phyloP scores from a whole-genome alignment of 164 flowering plant genomes.

The Kingdonia uniflora region DNA sequence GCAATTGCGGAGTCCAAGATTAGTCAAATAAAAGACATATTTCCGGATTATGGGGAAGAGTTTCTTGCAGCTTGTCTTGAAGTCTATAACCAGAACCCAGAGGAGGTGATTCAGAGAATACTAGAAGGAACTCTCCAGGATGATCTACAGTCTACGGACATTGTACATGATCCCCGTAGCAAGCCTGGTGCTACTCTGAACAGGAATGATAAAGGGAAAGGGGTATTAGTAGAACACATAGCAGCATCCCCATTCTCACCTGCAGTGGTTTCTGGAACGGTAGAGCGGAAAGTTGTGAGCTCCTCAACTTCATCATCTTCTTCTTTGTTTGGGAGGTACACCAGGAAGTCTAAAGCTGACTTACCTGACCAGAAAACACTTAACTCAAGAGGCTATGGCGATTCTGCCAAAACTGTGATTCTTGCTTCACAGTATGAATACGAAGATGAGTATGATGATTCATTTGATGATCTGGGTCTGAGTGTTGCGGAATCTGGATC shows the following conservation, averaged over 20 bases:
- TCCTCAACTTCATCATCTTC: constrained; percentile 31
- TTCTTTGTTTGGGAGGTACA: constrained; percentile 62
- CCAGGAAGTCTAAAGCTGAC: constrained; percentile 49
- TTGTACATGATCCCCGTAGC: constrained; percentile 45
- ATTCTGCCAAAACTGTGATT: constrained; percentile 35
- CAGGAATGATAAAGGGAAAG: constrained; percentile 78
- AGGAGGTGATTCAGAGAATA: constrained; percentile 93
- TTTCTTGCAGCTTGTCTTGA: constrained; percentile 81
- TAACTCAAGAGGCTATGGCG: constrained; percentile 32
- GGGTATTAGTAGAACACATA: constrained; percentile 34
- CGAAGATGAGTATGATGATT: constrained; percentile 98
- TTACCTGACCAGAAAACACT: constrained; percentile 23
- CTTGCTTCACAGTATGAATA: constrained; percentile 67
- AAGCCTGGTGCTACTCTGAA: constrained; percentile 30
- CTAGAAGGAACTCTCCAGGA: constrained; percentile 82
- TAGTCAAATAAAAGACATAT: constrained; percentile 88
- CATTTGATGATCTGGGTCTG: constrained; percentile 88
- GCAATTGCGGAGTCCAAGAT: constrained; percentile 78
- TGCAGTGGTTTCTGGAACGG: not conserved
- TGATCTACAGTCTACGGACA: constrained; percentile 62
- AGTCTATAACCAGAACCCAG: constrained; percentile 78
- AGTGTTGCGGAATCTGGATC: constrained; percentile 58
- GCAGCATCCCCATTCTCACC: constrained; percentile 13
- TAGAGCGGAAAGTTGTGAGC: constrained; percentile 12
- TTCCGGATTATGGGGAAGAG: constrained; percentile 90